A percentile compares a stretch with the other conserved stretches of the same genome.
Conservation (phyloP, 202 grass and related monocot genomes). For the Elaeis oleifera region DNA sequence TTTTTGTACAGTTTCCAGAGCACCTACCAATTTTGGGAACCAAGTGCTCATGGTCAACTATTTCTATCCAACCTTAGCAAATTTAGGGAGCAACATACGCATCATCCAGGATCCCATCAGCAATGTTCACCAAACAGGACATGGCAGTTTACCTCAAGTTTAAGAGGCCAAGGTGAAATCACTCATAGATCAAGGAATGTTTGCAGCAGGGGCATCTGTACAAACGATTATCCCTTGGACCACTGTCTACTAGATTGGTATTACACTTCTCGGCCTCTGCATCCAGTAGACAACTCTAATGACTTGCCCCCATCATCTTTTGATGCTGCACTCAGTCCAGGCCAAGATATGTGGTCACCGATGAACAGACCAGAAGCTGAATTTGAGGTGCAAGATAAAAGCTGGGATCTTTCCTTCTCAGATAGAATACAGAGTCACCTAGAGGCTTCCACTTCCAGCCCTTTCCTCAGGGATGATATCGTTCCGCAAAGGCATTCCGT, state of each 20-base stretch:
- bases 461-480: background rate
- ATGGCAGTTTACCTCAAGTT: constrained; percentile 33
- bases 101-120: constrained; percentile 35
- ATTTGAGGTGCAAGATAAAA: constrained; percentile 29
- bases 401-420: constrained; percentile 16
- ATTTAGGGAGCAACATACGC: constrained; percentile 62
- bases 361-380: constrained; percentile 35
- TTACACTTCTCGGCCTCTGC: constrained; percentile 46
- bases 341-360: constrained; percentile 7
- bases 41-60: constrained; percentile 41
- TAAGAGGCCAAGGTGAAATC: constrained; percentile 36
- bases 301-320: constrained; percentile 8
- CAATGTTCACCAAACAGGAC: constrained; percentile 50
- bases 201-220: constrained; percentile 12
- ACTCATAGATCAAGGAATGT: constrained; percentile 28
- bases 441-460: too few relatives aligned
- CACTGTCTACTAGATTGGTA: constrained; percentile 92
- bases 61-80: constrained; percentile 76
- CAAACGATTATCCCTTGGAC: constrained; percentile 37
- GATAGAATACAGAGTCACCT: background rate
- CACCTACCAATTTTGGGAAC: constrained; percentile 80
- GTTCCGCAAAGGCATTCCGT: constrained; percentile 11
- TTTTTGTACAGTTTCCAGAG: constrained; percentile 62
- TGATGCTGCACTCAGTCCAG: constrained; percentile 12
- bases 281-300: constrained; percentile 23